A percentile compares a stretch with the other conserved stretches of the same genome.
Conservation (phyloP, 1,139 yeast species). For the Geotrichum reessii region DNA sequence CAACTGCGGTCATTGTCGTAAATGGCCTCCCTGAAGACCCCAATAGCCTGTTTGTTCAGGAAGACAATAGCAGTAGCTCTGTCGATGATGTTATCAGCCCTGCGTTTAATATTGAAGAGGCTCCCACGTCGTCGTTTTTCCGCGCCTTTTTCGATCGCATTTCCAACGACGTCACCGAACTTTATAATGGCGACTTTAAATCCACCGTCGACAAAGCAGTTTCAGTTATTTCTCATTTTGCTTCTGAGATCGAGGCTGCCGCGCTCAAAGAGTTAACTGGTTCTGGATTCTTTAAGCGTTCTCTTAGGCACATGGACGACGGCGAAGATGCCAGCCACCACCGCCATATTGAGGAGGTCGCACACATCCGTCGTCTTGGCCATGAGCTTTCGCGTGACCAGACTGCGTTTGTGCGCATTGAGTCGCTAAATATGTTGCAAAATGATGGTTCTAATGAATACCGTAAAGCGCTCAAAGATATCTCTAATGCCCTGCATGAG, state of each 20-base stretch:
- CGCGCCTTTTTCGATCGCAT: slow-evolving; percentile 20
- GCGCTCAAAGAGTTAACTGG: slow-evolving; percentile 13
- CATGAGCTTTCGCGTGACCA: slow-evolving; percentile 18
- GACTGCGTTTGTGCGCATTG: slow-evolving; percentile 20
- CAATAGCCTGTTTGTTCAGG: slow-evolving; percentile 10
- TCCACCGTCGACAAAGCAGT: slow-evolving; percentile 21
- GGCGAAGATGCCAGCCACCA: slow-evolving; percentile 16
- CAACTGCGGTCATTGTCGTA: slow-evolving; percentile 25
- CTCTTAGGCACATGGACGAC: slow-evolving; percentile 15
- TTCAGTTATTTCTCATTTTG: slow-evolving; percentile 20
- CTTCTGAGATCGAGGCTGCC: slow-evolving; percentile 15
- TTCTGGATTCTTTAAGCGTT: slow-evolving; percentile 13
- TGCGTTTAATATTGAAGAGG: slow-evolving; percentile 23
- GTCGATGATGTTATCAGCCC: slow-evolving; percentile 20
- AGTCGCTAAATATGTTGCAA: slow-evolving; percentile 18
- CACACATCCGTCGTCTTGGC: slow-evolving; percentile 14
- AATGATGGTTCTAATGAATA: slow-evolving; percentile 10
- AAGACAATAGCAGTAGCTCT: slow-evolving; percentile 5
- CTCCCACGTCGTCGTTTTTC: slow-evolving; percentile 22
- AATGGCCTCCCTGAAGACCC: slow-evolving; percentile 23
- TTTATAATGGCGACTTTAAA: slow-evolving; percentile 21
- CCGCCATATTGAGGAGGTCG: slow-evolving; percentile 18
- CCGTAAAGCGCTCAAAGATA: slow-evolving; percentile 13
- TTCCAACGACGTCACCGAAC: slow-evolving; percentile 20
- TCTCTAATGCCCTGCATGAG: slow-evolving; percentile 17